A percentile compares a stretch with the other conserved stretches of the same genome.
These are phyloP conservation scores for Penicillium fimorum DNA, from an alignment of 495 filamentous ascomycete species.

Conservation along the genomic window DNA sequence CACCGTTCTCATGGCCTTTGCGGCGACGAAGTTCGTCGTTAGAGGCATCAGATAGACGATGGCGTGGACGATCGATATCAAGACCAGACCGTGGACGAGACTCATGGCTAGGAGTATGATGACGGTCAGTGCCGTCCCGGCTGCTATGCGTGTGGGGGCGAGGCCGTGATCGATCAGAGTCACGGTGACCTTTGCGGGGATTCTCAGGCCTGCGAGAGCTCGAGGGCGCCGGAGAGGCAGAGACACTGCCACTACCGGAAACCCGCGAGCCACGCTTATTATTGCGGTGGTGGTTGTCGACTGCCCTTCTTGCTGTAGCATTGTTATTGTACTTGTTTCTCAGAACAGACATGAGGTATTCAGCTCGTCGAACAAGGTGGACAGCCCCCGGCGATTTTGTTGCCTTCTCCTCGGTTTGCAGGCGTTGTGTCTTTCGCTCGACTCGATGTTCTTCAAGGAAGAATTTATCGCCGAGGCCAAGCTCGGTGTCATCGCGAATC, in stretches of 20 bases:
- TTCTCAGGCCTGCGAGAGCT: constrained; percentile 19
- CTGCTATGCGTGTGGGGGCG: constrained; percentile 48
- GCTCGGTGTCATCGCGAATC: constrained; percentile 87
- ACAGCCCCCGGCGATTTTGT: constrained; percentile 94
- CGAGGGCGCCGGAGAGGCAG: constrained; percentile 55
- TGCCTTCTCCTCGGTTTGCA: constrained; percentile 67
- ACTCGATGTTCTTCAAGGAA: constrained; percentile 98
- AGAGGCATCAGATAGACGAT: constrained; percentile 40
- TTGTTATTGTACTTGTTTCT: constrained; percentile 70
- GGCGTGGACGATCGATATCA: constrained; percentile 36
- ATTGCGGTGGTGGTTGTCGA: constrained; percentile 89
- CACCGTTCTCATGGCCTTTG: constrained; percentile 42
- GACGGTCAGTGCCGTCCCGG: constrained; percentile 49
- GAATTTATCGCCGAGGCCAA: constrained; percentile 86
- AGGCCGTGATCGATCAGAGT: constrained; percentile 50
- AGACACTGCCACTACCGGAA: constrained; percentile 46
- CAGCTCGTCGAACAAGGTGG: constrained; percentile 89
- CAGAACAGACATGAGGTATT: constrained; percentile 89
- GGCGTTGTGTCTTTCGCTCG: constrained; percentile 89
- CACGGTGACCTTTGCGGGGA: constrained; percentile 47
- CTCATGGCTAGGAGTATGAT: constrained; percentile 43
- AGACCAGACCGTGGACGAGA: constrained; percentile 36
- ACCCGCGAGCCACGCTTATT: constrained; percentile 61
- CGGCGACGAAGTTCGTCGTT: constrained; percentile 45
- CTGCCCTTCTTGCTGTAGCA: constrained; percentile 66